Conservation (phyloP, 2,329 filamentous ascomycete species). For the Cercospora zeina region DNA sequence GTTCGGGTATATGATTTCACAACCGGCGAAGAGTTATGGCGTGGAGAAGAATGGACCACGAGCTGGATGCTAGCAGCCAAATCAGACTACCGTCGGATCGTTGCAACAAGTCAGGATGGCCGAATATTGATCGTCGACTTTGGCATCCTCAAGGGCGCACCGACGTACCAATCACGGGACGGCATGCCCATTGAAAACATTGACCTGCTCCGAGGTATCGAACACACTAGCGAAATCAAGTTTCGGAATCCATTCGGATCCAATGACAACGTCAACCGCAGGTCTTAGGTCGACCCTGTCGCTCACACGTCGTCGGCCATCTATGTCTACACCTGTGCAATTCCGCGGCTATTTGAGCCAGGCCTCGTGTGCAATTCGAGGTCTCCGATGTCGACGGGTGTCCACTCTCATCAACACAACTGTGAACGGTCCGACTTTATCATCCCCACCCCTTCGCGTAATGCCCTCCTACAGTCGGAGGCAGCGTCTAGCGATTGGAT, state of each 20-base stretch:
- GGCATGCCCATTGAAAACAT: conserved; percentile 51
- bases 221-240: conserved; percentile 32
- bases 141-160: conserved; percentile 48
- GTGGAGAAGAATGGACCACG: conserved; percentile 91
- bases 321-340: not conserved
- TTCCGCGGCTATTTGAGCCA: not conserved
- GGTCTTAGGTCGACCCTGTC: conserved; percentile 7
- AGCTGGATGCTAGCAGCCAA: conserved; percentile 97
- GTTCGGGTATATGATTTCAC: conserved; percentile 93
- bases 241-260: conserved; percentile 29
- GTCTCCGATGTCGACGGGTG: not conserved
- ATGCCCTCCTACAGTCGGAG: not conserved
- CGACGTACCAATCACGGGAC: conserved; percentile 41
- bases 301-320: not conserved
- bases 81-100: conserved; percentile 90
- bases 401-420: not conserved
- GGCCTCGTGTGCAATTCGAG: too few relatives aligned
- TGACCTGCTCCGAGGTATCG: conserved; percentile 47
- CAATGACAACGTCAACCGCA: conserved; percentile 15
- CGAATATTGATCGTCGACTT: conserved; percentile 95
- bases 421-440: not conserved
- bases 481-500: not conserved
- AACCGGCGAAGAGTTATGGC: conserved; percentile 72
- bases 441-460: not conserved
- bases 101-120: conserved; percentile 91